Percentiles rank a stretch among this genome's conserved stretches.
Conservation (phyloP, 2,329 filamentous ascomycete species). For the Pseudogymnoascus verrucosus region DNA sequence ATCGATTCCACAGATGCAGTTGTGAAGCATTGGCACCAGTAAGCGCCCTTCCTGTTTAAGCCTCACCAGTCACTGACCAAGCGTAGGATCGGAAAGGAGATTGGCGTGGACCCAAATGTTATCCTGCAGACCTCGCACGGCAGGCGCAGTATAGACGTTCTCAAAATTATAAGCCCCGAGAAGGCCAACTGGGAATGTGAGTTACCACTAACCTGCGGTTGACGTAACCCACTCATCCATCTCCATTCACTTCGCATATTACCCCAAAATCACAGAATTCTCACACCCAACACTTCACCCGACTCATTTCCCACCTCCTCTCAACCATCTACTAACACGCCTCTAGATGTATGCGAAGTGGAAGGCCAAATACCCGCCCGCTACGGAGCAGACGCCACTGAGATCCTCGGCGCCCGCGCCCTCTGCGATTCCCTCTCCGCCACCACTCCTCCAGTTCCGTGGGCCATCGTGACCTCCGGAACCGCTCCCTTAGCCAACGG, state of each 20-base stretch:
- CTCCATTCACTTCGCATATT: conserved; percentile 3
- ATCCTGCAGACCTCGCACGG: conserved; percentile 92
- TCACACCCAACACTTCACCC: not conserved
- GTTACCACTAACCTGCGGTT: conserved; percentile 30
- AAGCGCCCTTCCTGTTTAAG: conserved; percentile 9
- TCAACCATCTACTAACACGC: not conserved
- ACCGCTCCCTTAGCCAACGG: conserved; percentile 60
- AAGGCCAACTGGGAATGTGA: conserved; percentile 90
- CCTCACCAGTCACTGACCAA: conserved; percentile 4
- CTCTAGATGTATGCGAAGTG: conserved; percentile 67
- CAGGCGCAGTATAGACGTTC: conserved; percentile 76
- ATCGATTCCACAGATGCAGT: conserved; percentile 75
- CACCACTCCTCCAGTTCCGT: conserved; percentile 42
- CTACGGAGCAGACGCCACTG: conserved; percentile 69
- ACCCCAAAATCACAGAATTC: too few species aligned
- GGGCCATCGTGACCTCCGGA: conserved; percentile 81
- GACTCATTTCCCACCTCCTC: not conserved
- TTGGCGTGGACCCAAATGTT: conserved; percentile 73
- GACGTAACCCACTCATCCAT: not conserved
- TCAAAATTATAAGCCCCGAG: conserved; percentile 70
- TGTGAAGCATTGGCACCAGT: conserved; percentile 64
- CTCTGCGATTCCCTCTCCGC: conserved; percentile 61
- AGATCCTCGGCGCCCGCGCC: conserved; percentile 73
- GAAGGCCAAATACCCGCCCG: conserved; percentile 71
- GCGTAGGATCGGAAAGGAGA: conserved; percentile 65